phyloP scores from a whole-genome alignment of 2,329 filamentous ascomycete species.

The Juglanconis juglandina region DNA sequence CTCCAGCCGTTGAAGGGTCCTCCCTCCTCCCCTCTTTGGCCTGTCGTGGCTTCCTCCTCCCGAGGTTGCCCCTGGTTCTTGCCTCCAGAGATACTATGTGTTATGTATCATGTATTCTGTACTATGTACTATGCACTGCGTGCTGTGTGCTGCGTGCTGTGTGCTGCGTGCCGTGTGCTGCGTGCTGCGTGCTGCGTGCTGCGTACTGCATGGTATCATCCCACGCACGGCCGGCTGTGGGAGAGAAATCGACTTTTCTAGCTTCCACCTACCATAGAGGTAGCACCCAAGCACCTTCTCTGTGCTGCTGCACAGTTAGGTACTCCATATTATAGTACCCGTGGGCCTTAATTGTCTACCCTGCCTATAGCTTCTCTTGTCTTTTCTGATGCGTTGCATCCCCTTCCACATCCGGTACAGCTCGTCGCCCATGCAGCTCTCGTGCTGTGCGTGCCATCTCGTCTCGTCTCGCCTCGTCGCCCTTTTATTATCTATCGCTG shows the following conservation, averaged over 20 bases:
- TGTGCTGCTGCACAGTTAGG: too few relatives aligned
- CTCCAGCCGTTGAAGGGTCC: not conserved
- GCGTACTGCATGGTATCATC: too few relatives aligned
- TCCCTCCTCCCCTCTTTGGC: not conserved
- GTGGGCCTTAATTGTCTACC: not conserved
- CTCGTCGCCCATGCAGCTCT: conserved; percentile 9
- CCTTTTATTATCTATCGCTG: conserved; percentile 14
- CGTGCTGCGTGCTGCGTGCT: too few relatives aligned
- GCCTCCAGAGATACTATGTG: not conserved
- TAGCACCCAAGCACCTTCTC: too few relatives aligned
- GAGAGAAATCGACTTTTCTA: too few relatives aligned
- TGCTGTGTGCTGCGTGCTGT: too few relatives aligned
- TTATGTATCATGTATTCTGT: too few relatives aligned
- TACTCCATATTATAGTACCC: not conserved
- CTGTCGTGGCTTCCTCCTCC: not conserved
- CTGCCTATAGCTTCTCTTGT: conserved; percentile 4
- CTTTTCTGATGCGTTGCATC: conserved; percentile 1
- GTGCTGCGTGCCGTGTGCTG: too few relatives aligned
- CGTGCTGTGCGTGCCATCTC: conserved; percentile 13
- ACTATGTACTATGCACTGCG: too few relatives aligned
- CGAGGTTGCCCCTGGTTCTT: not conserved
- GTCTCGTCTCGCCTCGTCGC: conserved; percentile 8
- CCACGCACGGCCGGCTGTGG: too few relatives aligned
- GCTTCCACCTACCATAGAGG: too few relatives aligned
- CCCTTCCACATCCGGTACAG: conserved; percentile 11